Evolutionary conservation across 768 basidiomycete species (phyloP), one percentile per base, ranked within the genome.

Genomic region (Macrolepiota dolichaula): DNA sequence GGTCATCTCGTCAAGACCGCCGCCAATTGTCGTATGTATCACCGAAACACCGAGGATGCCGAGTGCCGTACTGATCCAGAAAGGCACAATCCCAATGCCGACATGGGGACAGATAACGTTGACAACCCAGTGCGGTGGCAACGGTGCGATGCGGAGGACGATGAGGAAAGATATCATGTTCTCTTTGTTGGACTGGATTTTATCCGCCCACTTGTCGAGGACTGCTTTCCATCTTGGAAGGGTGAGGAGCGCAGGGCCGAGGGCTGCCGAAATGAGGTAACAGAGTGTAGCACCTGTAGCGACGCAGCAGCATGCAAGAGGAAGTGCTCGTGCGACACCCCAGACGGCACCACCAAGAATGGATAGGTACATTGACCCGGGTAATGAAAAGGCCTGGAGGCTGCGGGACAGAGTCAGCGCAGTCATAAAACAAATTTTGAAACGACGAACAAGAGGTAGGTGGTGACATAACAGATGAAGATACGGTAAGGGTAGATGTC

Each of bases 321-420:
- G 89, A 4, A 98, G 81, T 0, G 96, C 96, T 11, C 86, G 76
- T 2, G 91, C 75, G 29, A 96, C 88, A 40, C 96, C 96, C 88
- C 94, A 98, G 3, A 97, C 91, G 0, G 96, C 96, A 36, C 96
- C 96, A 19, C 92, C 95, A 12, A 98, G 86, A 68, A 98, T 97
- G 56, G 94, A 94, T 51, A 98, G 85, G 71, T 98, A 98, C 95
- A 98, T 96, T 46, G 94, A 96, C 1, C 96, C 96, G 0, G 96
- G 96, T 13, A 98, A 82, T 6, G 95, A 96, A 75, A 98, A 98
- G 0, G 94, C 94, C 79, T 98, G 96, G 6, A 98, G 80, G 75
- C 95, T 96, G 61, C 25, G 32, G 47, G 46, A 42, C 32, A 46
- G 42, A 46, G 53, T 62, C 47, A 59, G 59, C 3, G 29, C 19